A percentile compares a stretch with the other conserved stretches of the same genome.
Conservation (phyloP, 169 alveolate genomes). For the Eimeria brunetti region DNA sequence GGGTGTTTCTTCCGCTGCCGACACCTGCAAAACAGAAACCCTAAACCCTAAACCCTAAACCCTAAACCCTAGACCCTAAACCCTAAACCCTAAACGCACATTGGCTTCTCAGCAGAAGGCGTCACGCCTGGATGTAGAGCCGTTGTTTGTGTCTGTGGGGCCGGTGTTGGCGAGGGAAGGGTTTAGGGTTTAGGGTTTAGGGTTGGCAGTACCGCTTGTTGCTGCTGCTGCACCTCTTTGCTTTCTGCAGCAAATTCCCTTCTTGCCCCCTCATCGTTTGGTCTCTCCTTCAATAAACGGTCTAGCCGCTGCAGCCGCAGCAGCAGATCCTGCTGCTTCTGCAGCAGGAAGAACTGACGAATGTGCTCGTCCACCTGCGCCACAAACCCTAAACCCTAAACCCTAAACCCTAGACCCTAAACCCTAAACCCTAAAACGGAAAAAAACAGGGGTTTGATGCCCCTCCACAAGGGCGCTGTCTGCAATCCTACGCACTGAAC, state of each 20-base stretch:
- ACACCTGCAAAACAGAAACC: constrained; percentile 25
- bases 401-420: constrained; percentile 28
- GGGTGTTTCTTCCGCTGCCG: constrained; percentile 65
- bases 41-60: neutral
- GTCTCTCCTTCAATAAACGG: neutral
- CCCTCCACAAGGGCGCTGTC: neutral
- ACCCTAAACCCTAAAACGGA: neutral
- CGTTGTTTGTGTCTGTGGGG: neutral
- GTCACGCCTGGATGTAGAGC: neutral
- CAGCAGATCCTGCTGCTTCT: constrained; percentile 41
- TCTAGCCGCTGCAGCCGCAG: constrained; percentile 37
- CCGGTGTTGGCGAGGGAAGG: no score
- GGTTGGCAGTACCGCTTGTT: constrained; percentile 1
- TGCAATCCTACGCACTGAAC: neutral
- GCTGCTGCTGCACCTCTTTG: constrained; percentile 55
- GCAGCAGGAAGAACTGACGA: constrained; percentile 19
- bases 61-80: constrained; percentile 27
- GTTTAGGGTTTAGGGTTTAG: constrained; percentile 33
- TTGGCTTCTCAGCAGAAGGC: neutral
- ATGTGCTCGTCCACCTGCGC: constrained; percentile 46
- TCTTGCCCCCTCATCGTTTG: constrained; percentile 7
- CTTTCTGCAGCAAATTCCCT: constrained; percentile 20
- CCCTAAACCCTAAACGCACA: neutral
- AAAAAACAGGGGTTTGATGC: neutral
- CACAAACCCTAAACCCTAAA: constrained; percentile 58